Evolutionary conservation across 345 rosid species (phyloP).

Genomic region (Corymbia maculata): DNA sequence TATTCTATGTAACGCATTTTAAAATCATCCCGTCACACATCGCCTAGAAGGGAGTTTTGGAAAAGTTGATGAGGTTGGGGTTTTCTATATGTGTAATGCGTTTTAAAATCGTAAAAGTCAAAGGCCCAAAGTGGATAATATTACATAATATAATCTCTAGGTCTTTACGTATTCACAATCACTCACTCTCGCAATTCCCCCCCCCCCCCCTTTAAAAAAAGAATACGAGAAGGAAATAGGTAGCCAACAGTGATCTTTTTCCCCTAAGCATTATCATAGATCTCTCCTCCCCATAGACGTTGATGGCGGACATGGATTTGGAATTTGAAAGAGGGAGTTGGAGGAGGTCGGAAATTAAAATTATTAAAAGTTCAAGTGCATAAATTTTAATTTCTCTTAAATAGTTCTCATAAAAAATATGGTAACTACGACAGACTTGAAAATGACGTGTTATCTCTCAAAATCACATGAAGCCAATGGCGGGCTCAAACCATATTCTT

Average conservation of each 20-base stretch:
- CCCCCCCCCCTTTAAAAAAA: background rate
- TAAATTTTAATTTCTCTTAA: background rate
- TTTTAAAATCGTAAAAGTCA: too few relatives aligned
- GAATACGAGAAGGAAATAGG: background rate
- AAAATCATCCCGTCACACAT: too few relatives aligned
- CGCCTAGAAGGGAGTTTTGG: too few relatives aligned
- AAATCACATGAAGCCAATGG: background rate
- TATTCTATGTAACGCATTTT: too few relatives aligned
- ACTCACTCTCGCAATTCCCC: background rate
- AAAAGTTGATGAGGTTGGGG: too few relatives aligned
- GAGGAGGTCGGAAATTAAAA: background rate
- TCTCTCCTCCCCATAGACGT: background rate
- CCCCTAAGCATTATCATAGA: background rate
- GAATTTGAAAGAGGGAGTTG: background rate
- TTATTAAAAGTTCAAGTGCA: background rate
- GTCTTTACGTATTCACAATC: background rate
- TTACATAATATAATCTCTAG: too few relatives aligned
- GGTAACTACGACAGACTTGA: accelerated
- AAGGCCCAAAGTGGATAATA: too few relatives aligned
- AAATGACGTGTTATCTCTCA: background rate
- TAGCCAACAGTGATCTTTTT: background rate
- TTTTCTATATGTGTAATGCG: too few relatives aligned
- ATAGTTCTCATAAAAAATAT: background rate
- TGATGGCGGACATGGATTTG: background rate
- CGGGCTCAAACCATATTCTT: background rate